Conservation (phyloP, 306 rosid genomes). For the Cucurbita moschata region DNA sequence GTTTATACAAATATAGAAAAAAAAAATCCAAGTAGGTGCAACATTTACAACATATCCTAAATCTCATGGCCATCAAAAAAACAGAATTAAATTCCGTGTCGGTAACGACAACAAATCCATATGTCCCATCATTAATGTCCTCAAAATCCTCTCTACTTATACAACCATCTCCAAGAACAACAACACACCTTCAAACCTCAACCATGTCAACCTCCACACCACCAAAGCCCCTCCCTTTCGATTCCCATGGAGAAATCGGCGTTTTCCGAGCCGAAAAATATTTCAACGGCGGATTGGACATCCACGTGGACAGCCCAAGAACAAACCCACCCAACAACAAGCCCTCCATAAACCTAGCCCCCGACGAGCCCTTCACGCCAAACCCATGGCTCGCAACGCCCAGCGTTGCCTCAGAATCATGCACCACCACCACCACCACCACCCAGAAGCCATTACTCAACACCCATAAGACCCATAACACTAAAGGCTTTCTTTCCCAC, state of each 20-base stretch:
- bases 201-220: too few relatives aligned
- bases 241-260: slow-evolving; percentile 50
- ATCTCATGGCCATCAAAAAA: too few relatives aligned
- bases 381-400: slow-evolving; percentile 35
- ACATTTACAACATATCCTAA: too few relatives aligned
- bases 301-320: not conserved
- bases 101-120: too few relatives aligned
- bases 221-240: too few relatives aligned
- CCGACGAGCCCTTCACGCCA: slow-evolving; percentile 8
- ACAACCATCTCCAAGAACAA: too few relatives aligned
- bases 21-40: too few relatives aligned
- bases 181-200: too few relatives aligned
- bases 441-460: slow-evolving; percentile 43
- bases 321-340: not conserved
- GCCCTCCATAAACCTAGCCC: not conserved
- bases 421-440: slow-evolving; percentile 50
- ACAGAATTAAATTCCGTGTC: too few relatives aligned
- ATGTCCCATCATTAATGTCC: too few relatives aligned
- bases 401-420: slow-evolving; percentile 61
- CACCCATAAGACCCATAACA: not conserved
- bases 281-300: slow-evolving; percentile 55
- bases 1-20: too few relatives aligned
- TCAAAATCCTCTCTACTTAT: too few relatives aligned
- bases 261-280: slow-evolving; percentile 75
- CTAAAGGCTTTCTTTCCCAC: slow-evolving; percentile 6